Base-by-base conservation (phyloP, 1,284 basidiomycete genomes). In the Trichosporon ovoides region DNA sequence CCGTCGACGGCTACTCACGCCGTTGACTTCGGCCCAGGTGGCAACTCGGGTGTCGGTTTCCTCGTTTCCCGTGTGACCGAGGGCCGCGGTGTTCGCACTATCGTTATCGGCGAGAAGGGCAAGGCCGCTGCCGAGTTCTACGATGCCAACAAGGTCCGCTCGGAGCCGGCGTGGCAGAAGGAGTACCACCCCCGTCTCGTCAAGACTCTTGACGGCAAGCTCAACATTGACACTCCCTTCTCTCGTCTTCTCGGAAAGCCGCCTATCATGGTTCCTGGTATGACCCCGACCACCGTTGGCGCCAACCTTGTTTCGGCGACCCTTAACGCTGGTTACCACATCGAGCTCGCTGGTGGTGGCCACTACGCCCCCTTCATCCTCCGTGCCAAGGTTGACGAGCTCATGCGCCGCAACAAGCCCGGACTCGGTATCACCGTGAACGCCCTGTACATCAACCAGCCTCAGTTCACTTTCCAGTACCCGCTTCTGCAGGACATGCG, bases 401-500 rank as follows among this genome's bases (percentile, higher is more conserved):
- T 97, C 59, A 90, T 90, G 77, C 79, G 83, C 59, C 83, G 86
- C 66, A 85, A 93, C 60, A 86, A 91, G 46, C 81, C 86, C 16
- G 93, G 93, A 59, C 86, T 94, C 58, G 94, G 94, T 57, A 81
- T 98, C 68, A 95, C 95, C 1, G 83, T 98, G 61, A 98, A 98
- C 80, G 82, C 92, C 16, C 85, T 98, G 24, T 98, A 98, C 79
- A 98, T 98, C 83, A 98, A 98, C 78, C 95, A 92, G 68, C 88
- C 90, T 65, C 95, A 98, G 73, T 98, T 97, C 78, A 82, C 84
- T 35, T 97, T 98, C 87, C 95, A 98, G 77, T 86, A 91, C 77
- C 95, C 96, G 28, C 82, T 97, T 31, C 98, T 94, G 95, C 89
- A 94, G 75, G 89, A 96, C 79, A 91, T 98, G 89, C 87, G 91